Conservation (phyloP, 208 protist species). For the Acanthamoeba lenticulata region DNA sequence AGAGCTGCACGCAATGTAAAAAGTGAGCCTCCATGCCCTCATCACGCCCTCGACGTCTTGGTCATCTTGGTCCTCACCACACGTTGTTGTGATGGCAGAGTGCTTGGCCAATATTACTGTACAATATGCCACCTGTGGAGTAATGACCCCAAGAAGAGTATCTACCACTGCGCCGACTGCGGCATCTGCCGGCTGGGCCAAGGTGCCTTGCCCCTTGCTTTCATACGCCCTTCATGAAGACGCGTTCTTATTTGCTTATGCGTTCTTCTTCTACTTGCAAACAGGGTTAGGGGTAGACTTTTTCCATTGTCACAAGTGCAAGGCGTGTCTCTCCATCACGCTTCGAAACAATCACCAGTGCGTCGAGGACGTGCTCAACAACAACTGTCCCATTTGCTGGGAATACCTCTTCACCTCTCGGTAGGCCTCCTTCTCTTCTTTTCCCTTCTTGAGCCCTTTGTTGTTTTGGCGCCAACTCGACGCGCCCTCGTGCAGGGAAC, state of each 20-base stretch:
- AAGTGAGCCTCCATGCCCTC: neutral
- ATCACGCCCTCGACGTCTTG: too few species aligned
- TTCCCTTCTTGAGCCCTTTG: too few species aligned
- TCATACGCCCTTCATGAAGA: neutral
- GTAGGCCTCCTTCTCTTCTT: neutral
- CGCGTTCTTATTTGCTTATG: neutral
- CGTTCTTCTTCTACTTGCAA: neutral
- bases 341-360: neutral
- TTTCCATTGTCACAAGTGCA: conserved; percentile 50
- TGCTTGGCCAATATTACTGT: conserved; percentile 47
- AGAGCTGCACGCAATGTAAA: neutral
- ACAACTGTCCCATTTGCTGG: conserved; percentile 62
- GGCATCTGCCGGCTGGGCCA: conserved; percentile 1
- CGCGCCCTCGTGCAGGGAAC: neutral
- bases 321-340: conserved; percentile 48
- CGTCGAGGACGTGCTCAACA: conserved; percentile 49
- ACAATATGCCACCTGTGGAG: conserved; percentile 28
- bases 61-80: neutral
- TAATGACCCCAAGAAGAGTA: neutral
- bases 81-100: neutral
- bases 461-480: too few species aligned
- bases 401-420: conserved; percentile 52
- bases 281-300: conserved; percentile 26
- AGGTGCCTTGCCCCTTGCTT: neutral
- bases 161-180: conserved; percentile 55